Evolutionary conservation across 495 filamentous ascomycete genomes (phyloP).

Genomic region (Penicillium salamii): DNA sequence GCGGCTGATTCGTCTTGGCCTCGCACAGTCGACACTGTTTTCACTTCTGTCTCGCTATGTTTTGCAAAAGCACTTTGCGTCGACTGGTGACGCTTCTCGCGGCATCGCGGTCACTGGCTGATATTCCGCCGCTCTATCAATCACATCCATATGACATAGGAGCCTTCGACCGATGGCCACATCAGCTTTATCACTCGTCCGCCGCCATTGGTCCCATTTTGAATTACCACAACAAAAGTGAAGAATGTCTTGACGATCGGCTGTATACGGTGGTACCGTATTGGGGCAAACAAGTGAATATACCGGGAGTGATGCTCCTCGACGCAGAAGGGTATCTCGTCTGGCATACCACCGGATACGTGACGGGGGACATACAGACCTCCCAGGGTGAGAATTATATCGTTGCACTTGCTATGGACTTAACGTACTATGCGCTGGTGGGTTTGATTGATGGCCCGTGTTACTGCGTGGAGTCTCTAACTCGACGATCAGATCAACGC

Average conservation of each 20-base stretch:
- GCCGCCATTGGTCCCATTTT: neutral
- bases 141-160: slow-evolving; percentile 1
- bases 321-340: neutral
- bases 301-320: neutral
- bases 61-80: neutral
- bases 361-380: neutral
- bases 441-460: neutral
- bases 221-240: neutral
- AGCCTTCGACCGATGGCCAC: neutral
- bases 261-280: neutral
- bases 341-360: neutral
- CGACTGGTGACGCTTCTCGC: neutral
- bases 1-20: neutral
- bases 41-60: neutral
- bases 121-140: neutral
- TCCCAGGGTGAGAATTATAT: neutral
- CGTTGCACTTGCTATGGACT: neutral
- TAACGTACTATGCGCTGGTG: neutral
- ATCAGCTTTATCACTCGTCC: neutral
- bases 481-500: neutral
- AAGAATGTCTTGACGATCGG: neutral
- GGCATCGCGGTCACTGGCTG: neutral
- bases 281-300: neutral
- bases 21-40: too few species aligned
- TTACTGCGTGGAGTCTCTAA: neutral